A percentile compares a stretch with the other conserved stretches of the same genome.
Evolutionary conservation across 176 grass and related monocot species (phyloP).

Genomic region (Canna indica): DNA sequence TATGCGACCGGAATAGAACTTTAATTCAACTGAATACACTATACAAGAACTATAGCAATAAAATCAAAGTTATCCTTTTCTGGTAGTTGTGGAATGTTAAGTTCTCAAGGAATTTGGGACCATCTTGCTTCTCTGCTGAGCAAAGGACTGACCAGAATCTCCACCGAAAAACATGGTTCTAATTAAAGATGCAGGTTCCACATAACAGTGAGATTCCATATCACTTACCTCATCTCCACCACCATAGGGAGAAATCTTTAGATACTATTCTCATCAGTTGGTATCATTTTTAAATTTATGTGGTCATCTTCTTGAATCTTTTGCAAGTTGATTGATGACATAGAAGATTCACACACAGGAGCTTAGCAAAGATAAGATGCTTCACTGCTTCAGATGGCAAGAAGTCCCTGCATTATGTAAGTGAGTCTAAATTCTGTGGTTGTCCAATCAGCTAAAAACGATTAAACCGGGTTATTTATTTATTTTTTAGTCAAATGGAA

Average conservation of each 20-base stretch:
- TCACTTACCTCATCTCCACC: neutral
- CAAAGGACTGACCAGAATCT: neutral
- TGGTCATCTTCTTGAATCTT: neutral
- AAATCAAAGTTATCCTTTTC: neutral
- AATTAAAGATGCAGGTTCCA: neutral
- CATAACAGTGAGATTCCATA: neutral
- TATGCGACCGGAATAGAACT: neutral
- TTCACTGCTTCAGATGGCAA: neutral
- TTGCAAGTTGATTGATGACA: neutral
- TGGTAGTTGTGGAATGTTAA: neutral
- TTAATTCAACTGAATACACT: neutral
- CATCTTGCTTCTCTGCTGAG: neutral
- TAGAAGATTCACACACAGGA: neutral
- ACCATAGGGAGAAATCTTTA: neutral
- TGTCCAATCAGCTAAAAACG: no score
- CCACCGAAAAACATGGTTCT: neutral
- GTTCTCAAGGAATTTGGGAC: neutral
- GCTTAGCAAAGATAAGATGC: neutral
- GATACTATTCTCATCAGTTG: neutral
- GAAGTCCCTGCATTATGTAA: neutral
- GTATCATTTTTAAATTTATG: neutral
- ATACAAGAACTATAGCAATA: neutral
- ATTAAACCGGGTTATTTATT: no score
- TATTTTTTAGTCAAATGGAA: no score
- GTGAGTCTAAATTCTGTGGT: neutral